phyloP scores from a whole-genome alignment of 495 filamentous ascomycete genomes.

The Ramalina intermedia region DNA sequence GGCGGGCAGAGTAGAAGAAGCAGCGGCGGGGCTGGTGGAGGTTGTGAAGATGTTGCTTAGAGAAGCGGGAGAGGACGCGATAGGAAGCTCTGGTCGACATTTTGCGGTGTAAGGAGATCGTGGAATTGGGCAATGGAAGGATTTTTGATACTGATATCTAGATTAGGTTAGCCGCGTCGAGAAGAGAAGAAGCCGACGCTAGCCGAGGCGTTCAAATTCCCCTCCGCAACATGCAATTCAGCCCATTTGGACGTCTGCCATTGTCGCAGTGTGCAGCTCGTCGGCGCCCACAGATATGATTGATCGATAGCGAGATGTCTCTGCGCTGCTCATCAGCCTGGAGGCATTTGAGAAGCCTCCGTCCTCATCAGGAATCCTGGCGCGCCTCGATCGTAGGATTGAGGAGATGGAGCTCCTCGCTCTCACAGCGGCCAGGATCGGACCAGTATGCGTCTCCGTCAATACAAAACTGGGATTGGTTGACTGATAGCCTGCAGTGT shows the following conservation, averaged over 20 bases:
- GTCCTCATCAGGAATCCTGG: neutral
- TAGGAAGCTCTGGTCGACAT: neutral
- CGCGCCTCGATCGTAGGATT: neutral
- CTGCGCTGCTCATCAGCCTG: neutral
- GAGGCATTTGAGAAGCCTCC: neutral
- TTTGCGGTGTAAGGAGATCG: neutral
- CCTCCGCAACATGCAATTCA: neutral
- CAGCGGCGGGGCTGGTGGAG: slow-evolving; percentile 28
- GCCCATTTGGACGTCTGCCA: neutral
- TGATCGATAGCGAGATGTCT: slow-evolving; percentile 8
- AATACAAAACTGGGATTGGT: neutral
- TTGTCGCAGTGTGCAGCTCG: neutral
- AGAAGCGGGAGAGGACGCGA: neutral
- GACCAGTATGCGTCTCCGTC: slow-evolving; percentile 30
- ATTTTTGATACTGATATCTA: neutral
- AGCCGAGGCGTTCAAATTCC: neutral
- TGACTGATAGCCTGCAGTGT: slow-evolving; percentile 34
- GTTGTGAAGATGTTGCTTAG: neutral
- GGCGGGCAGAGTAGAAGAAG: slow-evolving; percentile 38
- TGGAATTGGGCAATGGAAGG: neutral
- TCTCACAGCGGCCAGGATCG: slow-evolving; percentile 58
- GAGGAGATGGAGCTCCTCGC: slow-evolving; percentile 37
- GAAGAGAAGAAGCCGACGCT: slow-evolving; percentile 1
- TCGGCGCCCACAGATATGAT: slow-evolving; percentile 1
- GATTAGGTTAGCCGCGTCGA: neutral